A percentile compares a stretch with the other conserved stretches of the same genome.
phyloP scores from a whole-genome alignment of 257 asterid genomes.

The Coffea eugenioides region DNA sequence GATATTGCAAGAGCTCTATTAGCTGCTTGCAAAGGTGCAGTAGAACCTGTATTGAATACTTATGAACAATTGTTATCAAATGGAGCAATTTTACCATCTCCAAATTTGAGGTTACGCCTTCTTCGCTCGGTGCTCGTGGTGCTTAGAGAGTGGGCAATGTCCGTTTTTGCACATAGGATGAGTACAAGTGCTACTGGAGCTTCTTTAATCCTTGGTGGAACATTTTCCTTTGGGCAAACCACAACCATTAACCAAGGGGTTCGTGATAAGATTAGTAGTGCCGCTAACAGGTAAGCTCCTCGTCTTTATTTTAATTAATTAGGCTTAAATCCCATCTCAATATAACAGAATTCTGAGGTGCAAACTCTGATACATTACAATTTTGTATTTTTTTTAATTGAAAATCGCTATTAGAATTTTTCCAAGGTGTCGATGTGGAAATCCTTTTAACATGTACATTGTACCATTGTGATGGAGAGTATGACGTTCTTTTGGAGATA shows the following conservation, averaged over 20 bases:
- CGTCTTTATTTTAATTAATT: background rate
- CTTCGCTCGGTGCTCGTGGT: conserved; percentile 78
- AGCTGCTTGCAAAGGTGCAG: conserved; percentile 84
- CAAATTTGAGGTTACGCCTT: conserved; percentile 69
- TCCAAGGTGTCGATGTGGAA: background rate
- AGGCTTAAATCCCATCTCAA: background rate
- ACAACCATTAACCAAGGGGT: conserved; percentile 62
- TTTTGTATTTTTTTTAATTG: background rate
- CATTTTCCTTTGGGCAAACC: conserved; percentile 57
- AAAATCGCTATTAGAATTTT: background rate
- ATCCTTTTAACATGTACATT: background rate
- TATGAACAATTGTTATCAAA: conserved; percentile 76
- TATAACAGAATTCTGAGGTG: background rate
- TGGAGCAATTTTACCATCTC: conserved; percentile 72
- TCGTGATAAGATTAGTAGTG: conserved; percentile 83
- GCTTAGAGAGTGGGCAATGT: conserved; percentile 88
- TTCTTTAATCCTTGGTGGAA: conserved; percentile 77
- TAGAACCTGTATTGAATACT: conserved; percentile 80
- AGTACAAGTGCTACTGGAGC: conserved; percentile 82
- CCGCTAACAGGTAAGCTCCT: conserved; percentile 67
- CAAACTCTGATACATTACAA: background rate
- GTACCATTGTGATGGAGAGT: background rate
- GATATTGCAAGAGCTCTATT: conserved; percentile 86
- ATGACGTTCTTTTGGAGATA: background rate
- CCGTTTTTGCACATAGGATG: conserved; percentile 65